Evolutionary conservation across 2,329 filamentous ascomycete species (phyloP), one percentile per base, ranked within the genome.

Genomic region (Penicillium polonicum): DNA sequence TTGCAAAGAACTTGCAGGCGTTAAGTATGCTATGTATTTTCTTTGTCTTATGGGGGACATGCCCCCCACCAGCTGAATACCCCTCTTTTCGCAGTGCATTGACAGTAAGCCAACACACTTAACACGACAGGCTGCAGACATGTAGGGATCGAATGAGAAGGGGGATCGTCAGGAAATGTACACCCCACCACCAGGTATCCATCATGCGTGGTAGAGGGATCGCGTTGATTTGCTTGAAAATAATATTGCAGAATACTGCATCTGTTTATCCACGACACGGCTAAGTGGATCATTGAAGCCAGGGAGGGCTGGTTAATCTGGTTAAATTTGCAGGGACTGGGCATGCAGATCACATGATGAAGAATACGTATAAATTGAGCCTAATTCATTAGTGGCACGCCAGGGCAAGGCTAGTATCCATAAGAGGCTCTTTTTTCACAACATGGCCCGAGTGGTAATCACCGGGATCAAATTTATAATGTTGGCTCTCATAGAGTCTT

Each of bases 361-460:
- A 31, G 38, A 10, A 29, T 42, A n/a, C 21, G 12, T 23, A 41
- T 3, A 43, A n/a, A 12, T 17, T 12, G 15, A 43, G n/a, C n/a
- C 15, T 39, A 23, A 23, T 43, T 29, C 21, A 44, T 25, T 51
- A 51, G 36, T 51, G 27, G 25, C 10, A 44, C 10, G 21, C 41
- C 6, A 45, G 17, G 21, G 17, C 6, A 33, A 31, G 9, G 9
- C 27, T 25, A 12, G 13, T 12, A 12, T 31, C 9, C 17, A 31
- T 23, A 33, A 39, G 9, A 19, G 44, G 17, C 3, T 21, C 9
- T 52, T 44, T 21, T 39, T 21, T 29, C 27, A 56, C 15, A 61
- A 10, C 53, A 59, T 64, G n/a, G 57, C 58, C 15, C n/a, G 21
- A 23, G 62, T 57, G 9, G 17, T 25, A 19, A 60, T 43, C 4